phyloP scores from a whole-genome alignment of 1,284 basidiomycete species.

The Phylloporus sp. region DNA sequence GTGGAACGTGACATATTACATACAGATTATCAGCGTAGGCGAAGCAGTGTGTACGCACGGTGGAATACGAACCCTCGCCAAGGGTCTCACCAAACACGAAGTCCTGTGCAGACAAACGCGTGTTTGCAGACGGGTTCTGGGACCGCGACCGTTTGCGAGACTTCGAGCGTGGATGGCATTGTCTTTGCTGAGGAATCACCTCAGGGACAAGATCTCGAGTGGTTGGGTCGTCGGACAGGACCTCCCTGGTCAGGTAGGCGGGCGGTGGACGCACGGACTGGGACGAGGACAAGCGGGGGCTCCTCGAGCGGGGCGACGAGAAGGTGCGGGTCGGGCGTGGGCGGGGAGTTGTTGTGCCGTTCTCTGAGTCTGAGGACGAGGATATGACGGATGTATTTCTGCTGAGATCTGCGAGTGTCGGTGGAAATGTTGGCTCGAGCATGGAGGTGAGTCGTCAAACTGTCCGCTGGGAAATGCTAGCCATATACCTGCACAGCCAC shows the following conservation, averaged over 20 bases:
- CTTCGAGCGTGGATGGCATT: slow-evolving; percentile 38
- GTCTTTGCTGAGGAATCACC: slow-evolving; percentile 11
- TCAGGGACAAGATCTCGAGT: slow-evolving; percentile 23
- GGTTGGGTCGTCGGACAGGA: slow-evolving; percentile 49
- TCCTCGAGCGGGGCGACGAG: slow-evolving; percentile 68
- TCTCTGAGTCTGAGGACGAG: slow-evolving; percentile 70
- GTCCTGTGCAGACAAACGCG: slow-evolving; percentile 60
- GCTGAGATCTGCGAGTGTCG: slow-evolving; percentile 69
- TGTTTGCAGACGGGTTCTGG: slow-evolving; percentile 56
- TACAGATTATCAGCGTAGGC: slow-evolving; percentile 18
- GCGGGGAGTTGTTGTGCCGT: slow-evolving; percentile 54
- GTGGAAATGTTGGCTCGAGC: slow-evolving; percentile 35
- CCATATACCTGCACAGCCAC: no score
- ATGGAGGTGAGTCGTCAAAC: neutral
- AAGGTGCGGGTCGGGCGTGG: slow-evolving; percentile 71
- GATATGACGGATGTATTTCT: slow-evolving; percentile 59
- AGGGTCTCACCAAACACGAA: slow-evolving; percentile 75
- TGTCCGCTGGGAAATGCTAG: neutral
- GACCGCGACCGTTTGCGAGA: slow-evolving; percentile 51
- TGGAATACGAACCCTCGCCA: slow-evolving; percentile 85
- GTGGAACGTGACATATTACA: slow-evolving; percentile 22
- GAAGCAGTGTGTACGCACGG: slow-evolving; percentile 52
- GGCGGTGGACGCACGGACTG: slow-evolving; percentile 57
- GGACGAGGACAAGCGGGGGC: slow-evolving; percentile 57
- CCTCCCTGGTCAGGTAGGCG: slow-evolving; percentile 66